These are phyloP conservation scores for Aspergillus cavernicola DNA, from an alignment of 495 filamentous ascomycete species.

Conservation along the genomic window DNA sequence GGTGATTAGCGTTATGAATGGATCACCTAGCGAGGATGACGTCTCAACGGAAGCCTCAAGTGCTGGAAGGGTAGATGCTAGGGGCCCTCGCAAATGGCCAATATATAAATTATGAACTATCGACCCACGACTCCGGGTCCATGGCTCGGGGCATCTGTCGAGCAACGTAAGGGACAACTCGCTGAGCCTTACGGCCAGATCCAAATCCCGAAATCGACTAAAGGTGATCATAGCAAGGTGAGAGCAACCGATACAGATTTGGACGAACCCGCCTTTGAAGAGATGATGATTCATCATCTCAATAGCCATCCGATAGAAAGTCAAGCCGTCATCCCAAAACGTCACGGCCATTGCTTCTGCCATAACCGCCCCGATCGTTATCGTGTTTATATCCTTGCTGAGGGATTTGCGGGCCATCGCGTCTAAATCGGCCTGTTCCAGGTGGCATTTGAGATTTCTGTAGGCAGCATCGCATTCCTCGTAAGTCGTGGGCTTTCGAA, in stretches of 20 bases:
- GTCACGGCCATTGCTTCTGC: slow-evolving; percentile 74
- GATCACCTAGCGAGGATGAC: slow-evolving; percentile 68
- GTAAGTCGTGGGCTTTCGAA: slow-evolving; percentile 62
- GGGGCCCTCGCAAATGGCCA: slow-evolving; percentile 63
- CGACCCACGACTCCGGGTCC: slow-evolving; percentile 65
- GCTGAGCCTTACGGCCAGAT: slow-evolving; percentile 63
- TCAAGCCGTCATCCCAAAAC: slow-evolving; percentile 73
- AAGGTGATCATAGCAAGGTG: slow-evolving; percentile 71
- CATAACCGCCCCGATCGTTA: slow-evolving; percentile 69
- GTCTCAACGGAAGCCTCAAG: slow-evolving; percentile 68
- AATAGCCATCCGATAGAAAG: slow-evolving; percentile 73
- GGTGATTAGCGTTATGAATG: slow-evolving; percentile 69
- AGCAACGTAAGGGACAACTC: slow-evolving; percentile 62
- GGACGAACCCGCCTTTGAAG: slow-evolving; percentile 60
- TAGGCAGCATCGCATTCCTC: slow-evolving; percentile 75
- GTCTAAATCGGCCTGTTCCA: slow-evolving; percentile 57
- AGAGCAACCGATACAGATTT: slow-evolving; percentile 72
- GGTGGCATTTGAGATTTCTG: slow-evolving; percentile 50
- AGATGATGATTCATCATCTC: slow-evolving; percentile 69
- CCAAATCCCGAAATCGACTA: slow-evolving; percentile 66
- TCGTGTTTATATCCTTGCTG: slow-evolving; percentile 50
- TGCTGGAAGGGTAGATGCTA: slow-evolving; percentile 55
- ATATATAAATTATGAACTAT: slow-evolving; percentile 72
- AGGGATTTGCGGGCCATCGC: slow-evolving; percentile 49
- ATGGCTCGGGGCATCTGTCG: slow-evolving; percentile 62